Evolutionary conservation across 108 stramenopile species (phyloP).

Genomic region (Pelagomonas calceolata): DNA sequence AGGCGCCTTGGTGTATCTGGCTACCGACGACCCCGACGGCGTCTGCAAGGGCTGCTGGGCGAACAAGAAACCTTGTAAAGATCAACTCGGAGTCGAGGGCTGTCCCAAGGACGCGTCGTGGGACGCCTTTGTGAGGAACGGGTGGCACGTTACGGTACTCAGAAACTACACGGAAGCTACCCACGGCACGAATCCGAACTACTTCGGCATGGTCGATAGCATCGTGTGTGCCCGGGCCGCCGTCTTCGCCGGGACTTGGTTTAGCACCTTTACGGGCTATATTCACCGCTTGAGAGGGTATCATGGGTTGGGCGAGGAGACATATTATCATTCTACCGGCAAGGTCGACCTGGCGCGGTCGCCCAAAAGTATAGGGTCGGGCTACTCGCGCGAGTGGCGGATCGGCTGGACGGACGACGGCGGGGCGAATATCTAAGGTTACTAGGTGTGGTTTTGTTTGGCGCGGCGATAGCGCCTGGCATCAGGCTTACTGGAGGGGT

Average conservation of each 20-base stretch:
- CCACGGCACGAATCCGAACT: conserved; percentile 63
- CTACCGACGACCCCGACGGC: conserved; percentile 16
- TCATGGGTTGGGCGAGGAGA: conserved; percentile 27
- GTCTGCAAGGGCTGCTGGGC: conserved; percentile 6
- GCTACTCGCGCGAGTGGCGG: conserved; percentile 37
- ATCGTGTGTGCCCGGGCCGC: conserved; percentile 72
- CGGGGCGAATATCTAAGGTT: neutral
- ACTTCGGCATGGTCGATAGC: conserved; percentile 81
- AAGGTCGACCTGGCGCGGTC: conserved; percentile 22
- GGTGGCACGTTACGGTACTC: neutral
- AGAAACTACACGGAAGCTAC: conserved; percentile 10
- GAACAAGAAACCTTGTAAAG: neutral
- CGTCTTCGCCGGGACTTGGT: conserved; percentile 78
- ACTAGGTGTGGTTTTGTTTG: too few relatives aligned
- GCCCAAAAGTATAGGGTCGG: conserved; percentile 28
- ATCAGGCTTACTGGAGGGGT: too few relatives aligned
- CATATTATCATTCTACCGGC: conserved; percentile 4
- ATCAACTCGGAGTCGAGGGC: neutral
- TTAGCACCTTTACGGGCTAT: conserved; percentile 83
- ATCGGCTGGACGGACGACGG: conserved; percentile 36
- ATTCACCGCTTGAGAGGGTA: conserved; percentile 75
- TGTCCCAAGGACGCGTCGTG: neutral
- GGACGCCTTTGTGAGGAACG: neutral
- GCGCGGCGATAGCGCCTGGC: too few relatives aligned
- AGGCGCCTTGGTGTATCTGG: conserved; percentile 13